These are phyloP conservation scores for Fagus crenata DNA, from an alignment of 306 rosid species.

Conservation along the genomic window DNA sequence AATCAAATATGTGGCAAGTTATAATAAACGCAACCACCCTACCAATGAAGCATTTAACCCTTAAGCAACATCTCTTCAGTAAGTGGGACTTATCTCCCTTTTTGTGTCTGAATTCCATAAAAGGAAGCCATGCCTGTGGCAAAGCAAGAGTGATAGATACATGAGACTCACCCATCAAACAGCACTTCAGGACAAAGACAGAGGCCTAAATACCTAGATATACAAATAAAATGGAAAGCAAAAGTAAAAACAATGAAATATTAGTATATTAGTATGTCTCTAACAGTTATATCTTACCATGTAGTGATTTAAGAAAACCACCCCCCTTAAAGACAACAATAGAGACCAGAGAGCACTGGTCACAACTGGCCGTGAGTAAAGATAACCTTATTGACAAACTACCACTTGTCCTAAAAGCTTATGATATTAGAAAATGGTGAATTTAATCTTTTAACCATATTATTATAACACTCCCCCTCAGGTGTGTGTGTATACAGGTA, in stretches of 20 bases:
- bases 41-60: constrained; percentile 76
- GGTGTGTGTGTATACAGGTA: no score
- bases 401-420: no score
- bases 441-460: no score
- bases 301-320: background rate
- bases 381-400: background rate
- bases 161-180: background rate
- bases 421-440: no score
- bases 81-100: constrained; percentile 41
- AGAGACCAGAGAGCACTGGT: background rate
- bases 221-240: background rate
- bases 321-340: background rate
- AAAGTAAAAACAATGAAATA: background rate
- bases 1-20: background rate
- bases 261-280: background rate
- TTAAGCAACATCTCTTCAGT: constrained; percentile 49
- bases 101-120: constrained; percentile 51
- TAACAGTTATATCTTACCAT: background rate
- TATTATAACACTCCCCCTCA: no score
- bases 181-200: background rate
- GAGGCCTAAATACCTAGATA: background rate
- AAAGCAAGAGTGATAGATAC: background rate
- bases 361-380: background rate
- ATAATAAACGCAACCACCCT: constrained; percentile 4
- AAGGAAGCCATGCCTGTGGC: constrained; percentile 54